These are phyloP conservation scores for Basipetospora chlamydospora DNA, from an alignment of 2,329 filamentous ascomycete genomes.

Conservation along the genomic window DNA sequence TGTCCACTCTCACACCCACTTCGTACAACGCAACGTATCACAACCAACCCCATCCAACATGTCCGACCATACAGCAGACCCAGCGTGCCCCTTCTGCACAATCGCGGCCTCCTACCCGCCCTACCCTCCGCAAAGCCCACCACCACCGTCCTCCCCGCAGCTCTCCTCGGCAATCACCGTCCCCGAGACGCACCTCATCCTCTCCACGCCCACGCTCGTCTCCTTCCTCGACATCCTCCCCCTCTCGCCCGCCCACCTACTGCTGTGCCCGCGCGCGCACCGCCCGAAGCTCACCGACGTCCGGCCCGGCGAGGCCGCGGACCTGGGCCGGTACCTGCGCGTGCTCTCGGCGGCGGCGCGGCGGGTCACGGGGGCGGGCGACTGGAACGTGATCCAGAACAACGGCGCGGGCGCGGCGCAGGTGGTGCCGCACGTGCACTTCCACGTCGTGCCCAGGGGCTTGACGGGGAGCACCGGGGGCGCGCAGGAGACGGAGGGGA, in stretches of 20 bases:
- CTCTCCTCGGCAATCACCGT: constrained; percentile 19
- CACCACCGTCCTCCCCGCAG: constrained; percentile 18
- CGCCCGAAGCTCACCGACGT: constrained; percentile 65
- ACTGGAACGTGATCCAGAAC: constrained; percentile 97
- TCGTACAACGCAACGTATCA: constrained; percentile 14
- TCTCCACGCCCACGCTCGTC: constrained; percentile 63
- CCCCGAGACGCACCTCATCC: constrained; percentile 47
- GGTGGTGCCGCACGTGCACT: constrained; percentile 87
- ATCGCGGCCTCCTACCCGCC: constrained; percentile 37
- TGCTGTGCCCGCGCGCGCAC: constrained; percentile 68
- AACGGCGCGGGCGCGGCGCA: constrained; percentile 83
- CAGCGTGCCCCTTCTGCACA: constrained; percentile 45
- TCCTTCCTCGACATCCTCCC: constrained; percentile 93
- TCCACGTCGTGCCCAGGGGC: constrained; percentile 82
- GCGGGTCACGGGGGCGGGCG: constrained; percentile 52
- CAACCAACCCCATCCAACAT: constrained; percentile 20
- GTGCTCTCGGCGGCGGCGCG: constrained; percentile 59
- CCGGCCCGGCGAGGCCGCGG: constrained; percentile 43
- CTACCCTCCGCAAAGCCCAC: constrained; percentile 29
- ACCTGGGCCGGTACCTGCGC: constrained; percentile 54
- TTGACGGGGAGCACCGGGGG: constrained; percentile 59
- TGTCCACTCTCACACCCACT: not conserved
- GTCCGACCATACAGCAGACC: constrained; percentile 15
- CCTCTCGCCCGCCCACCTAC: constrained; percentile 66
- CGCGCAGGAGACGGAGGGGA: constrained; percentile 60